Evolutionary conservation across 352 stramenopile genomes (phyloP), one percentile per base, ranked within the genome.

Genomic region (Globisporangium alternatum): DNA sequence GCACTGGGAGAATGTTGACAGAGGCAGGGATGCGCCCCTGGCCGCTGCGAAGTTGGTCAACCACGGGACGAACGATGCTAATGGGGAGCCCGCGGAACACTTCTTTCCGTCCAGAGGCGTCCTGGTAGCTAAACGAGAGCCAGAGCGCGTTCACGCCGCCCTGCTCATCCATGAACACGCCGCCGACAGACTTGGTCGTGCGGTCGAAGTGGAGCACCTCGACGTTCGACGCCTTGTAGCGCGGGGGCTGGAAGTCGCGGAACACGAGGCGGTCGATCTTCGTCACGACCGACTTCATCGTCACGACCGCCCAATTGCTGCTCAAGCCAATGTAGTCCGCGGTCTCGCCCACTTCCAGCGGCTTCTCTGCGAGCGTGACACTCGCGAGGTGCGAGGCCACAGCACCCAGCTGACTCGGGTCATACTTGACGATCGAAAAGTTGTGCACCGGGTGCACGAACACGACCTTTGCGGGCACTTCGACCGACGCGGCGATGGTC

Each of bases 381-480:
- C 75, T 88, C 37, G 85, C 69, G 3, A 95, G 67, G 55, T 87
- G 79, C n/a, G 66, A 71, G 3, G 81, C 83, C n/a, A 80, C 81
- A 37, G 75, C 71, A 4, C 86, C 84, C 5, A 95, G 70, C 15
- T 82, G 62, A 43, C 74, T 85, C 3, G 90, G 83, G 59, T 98
- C 85, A 63, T 97, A 97, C 69, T 96, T 78, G 5, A 98, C 77
- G 48, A 98, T 86, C 15, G 86, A 83, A 48, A 95, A 97, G 67
- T 98, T 97, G 75, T 97, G 88, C 13, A 96, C 76, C n/a, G 93
- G 93, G 63, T 98, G 93, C 21, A 97, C 86, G 61, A 97, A 97
- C 15, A 97, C 78, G 1, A 97, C 83, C 62, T 89, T 91, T 5
- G 81, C 90, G 0, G 86, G 81, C 17, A 97, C 76, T 69, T 98